Evolutionary conservation across 345 rosid species (phyloP), one percentile per base, ranked within the genome.

Genomic region (Cardamine resedifolia): DNA sequence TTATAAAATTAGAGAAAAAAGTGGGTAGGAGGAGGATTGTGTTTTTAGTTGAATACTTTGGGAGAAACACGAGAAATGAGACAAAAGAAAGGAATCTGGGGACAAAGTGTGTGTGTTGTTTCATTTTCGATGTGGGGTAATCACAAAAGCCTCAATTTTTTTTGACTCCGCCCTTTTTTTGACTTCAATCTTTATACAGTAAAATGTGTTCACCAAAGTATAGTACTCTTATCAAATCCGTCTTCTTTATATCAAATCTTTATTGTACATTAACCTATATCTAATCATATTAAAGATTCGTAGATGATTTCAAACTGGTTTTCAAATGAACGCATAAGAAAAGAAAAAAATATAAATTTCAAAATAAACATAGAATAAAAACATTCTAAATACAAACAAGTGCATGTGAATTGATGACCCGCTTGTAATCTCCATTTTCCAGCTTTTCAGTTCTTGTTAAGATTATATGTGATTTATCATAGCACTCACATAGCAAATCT

Each of bases 41-140:
- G 73, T 74, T 66, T 19, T 19, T 74, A 57, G 76, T 70, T 70
- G 66, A 70, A 78, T 74, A 45, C 53, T 68, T 59, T 69, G 79
- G 76, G 62, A 78, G 68, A 64, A 76, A 43, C 60, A 70, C 80
- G 66, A 70, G 80, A 77, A 70, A 77, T 64, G 72, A 56, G 39
- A 77, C 80, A 78, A 73, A 82, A 80, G 84, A 82, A 80, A 80
- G 78, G 86, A 83, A 81, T 78, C 78, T 66, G 64, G 84, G 57
- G 90, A 87, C 92, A 89, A 78, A 69, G 77, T 78, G 83, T 70
- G 75, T 67, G 76, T 83, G 88, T 79, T 71, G 66, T 67, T 83
- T 89, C 96, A 85, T 90, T 89, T 88, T 89, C 96, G 52, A 57
- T 56, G 90, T 83, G 91, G 86, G 87, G 83, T 43, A 70, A 53